Evolutionary conservation across 305 asterid genomes (phyloP).

Genomic region (Solanum hybrid): DNA sequence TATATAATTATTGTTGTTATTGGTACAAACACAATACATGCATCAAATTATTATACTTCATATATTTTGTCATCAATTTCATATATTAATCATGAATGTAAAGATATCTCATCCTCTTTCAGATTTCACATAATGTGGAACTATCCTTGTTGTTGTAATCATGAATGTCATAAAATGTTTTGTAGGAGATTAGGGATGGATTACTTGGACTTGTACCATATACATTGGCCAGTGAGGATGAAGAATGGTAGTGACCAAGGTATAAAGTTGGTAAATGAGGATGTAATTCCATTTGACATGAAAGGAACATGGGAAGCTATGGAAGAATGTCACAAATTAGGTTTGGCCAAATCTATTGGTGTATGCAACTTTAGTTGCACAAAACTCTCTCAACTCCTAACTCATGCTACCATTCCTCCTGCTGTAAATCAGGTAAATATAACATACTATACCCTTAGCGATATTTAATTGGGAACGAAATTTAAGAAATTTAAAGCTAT

Average conservation of each 20-base stretch:
- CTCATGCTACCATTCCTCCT: conserved; percentile 28
- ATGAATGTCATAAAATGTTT: not conserved
- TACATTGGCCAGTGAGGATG: not conserved
- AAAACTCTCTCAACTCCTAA: conserved; percentile 22
- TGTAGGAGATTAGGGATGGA: conserved; percentile 1
- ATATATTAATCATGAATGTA: too few species aligned
- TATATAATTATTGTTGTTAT: not conserved
- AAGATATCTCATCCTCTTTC: not conserved
- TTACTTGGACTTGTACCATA: conserved; percentile 1
- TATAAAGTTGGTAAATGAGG: not conserved
- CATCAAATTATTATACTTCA: not conserved
- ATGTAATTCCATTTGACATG: not conserved
- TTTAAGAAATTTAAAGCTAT: too few species aligned
- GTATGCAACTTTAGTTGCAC: conserved; percentile 37
- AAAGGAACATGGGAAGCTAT: conserved; percentile 24
- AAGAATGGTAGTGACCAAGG: not conserved
- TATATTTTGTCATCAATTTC: too few species aligned
- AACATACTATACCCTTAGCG: not conserved
- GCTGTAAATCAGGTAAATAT: conserved; percentile 31
- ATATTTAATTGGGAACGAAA: not conserved
- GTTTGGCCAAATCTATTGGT: conserved; percentile 40
- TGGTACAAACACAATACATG: not conserved
- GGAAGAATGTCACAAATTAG: conserved; percentile 33
- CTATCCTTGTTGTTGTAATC: not conserved
- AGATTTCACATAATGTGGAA: not conserved